Base-by-base conservation (phyloP, 768 basidiomycete species). In the Agrocybe praecox region DNA sequence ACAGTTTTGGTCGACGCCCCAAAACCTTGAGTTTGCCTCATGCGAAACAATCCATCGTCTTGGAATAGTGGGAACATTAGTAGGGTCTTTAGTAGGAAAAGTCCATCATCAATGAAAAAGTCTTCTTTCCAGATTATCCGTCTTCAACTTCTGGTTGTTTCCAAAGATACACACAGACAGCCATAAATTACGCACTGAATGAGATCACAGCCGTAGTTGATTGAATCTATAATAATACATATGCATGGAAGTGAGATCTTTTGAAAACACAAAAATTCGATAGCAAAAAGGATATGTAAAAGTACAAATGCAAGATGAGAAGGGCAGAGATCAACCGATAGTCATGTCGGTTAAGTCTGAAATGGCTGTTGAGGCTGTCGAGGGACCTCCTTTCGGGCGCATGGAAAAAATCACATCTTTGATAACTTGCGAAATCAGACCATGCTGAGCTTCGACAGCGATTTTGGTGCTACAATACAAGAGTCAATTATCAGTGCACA, bases 331-430 rank as follows among this genome's bases (percentile, higher is more conserved):
- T 76, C 61, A 82, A 58, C 79, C 77, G 46, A 81, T 79, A 26
- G 77, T 71, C 80, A 82, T 81, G 58, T 78, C 76, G 10, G 75
- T 71, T 21, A 75, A 70, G 22, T 82, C 77, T 45, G 69, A 65
- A 18, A 82, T 66, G 49, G 65, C 66, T 43, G 69, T 59, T 9
- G 67, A 59, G n/a, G 67, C 44, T 12, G 58, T 10, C 49, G 55
- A n/a, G 26, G 23, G 58, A 50, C 18, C 48, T 18, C 53, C 52
- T 7, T 52, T 73, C 12, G 79, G 82, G 14, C 79, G 76, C 73
- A 77, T 78, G 11, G 91, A 93, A 68, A 98, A 97, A 40, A 98
- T 83, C 44, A 93, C 83, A 60, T 96, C 94, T 69, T 98, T 98
- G 68, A 98, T 80, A 6, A 96, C 86, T 68, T 98, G 96, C 2